A percentile compares a stretch with the other conserved stretches of the same genome.
phyloP scores from a whole-genome alignment of 768 basidiomycete genomes.

The Russula virescens region DNA sequence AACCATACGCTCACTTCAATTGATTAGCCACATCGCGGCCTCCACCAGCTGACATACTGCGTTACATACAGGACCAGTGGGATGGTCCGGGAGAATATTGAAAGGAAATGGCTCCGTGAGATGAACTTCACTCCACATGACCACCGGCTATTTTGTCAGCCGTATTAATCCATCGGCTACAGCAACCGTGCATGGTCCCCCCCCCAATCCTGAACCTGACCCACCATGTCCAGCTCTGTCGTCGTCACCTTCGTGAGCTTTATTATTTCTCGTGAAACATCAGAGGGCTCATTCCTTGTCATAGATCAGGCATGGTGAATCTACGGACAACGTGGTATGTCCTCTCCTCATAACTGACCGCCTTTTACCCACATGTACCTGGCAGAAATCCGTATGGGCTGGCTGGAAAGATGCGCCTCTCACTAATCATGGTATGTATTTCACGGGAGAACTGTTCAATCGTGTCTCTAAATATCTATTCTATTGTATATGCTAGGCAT shows the following conservation, averaged over 20 bases:
- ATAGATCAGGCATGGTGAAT: conserved; percentile 74
- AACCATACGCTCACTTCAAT: too few relatives aligned
- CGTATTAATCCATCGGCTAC: not conserved
- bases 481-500: conserved; percentile 26
- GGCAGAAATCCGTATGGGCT: conserved; percentile 54
- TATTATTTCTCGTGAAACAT: not conserved
- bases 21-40: too few relatives aligned
- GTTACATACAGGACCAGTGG: too few relatives aligned
- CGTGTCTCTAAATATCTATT: not conserved
- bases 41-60: too few relatives aligned
- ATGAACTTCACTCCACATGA: too few relatives aligned
- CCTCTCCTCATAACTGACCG: not conserved
- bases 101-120: too few relatives aligned
- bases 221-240: conserved; percentile 22
- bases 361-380: not conserved
- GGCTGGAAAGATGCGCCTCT: conserved; percentile 71
- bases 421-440: conserved; percentile 60
- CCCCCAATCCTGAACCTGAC: not conserved
- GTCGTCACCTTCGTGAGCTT: conserved; percentile 30
- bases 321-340: conserved; percentile 65
- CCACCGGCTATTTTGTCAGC: too few relatives aligned
- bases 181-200: too few relatives aligned
- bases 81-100: too few relatives aligned
- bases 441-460: not conserved
- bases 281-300: not conserved